phyloP scores from a whole-genome alignment of 2,329 filamentous ascomycete genomes.

The Colletotrichum tofieldiae region DNA sequence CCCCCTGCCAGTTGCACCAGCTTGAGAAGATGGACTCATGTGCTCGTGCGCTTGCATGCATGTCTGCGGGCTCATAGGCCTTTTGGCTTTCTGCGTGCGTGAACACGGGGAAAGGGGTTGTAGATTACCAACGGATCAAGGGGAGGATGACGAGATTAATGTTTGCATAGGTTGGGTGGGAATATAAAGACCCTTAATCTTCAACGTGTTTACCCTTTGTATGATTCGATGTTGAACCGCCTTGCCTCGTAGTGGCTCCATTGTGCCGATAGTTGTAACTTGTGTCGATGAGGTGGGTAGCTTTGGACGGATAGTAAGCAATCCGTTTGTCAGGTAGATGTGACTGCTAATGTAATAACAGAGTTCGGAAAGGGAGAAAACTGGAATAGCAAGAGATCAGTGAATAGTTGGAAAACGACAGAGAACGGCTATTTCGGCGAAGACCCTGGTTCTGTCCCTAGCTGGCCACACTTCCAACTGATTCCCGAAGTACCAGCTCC shows the following conservation, averaged over 20 bases:
- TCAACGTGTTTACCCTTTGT: not conserved
- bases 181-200: conserved; percentile 32
- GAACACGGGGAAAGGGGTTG: conserved; percentile 3
- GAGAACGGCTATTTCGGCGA: not conserved
- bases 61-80: conserved; percentile 2
- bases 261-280: not conserved
- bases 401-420: not conserved
- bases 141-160: conserved; percentile 31
- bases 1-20: not conserved
- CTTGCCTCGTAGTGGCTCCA: not conserved
- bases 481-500: too few relatives aligned
- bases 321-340: too few relatives aligned
- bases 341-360: not conserved
- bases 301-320: not conserved
- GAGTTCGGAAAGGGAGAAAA: not conserved
- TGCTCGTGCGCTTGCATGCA: not conserved
- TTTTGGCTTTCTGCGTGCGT: conserved; percentile 4
- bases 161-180: conserved; percentile 27
- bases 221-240: not conserved
- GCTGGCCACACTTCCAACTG: not conserved
- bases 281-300: not conserved
- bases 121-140: conserved; percentile 23
- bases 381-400: not conserved
- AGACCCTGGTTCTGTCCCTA: not conserved
- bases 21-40: not conserved